Conservation (phyloP, 805 yeast genomes). For the Kurtzmaniella cleridarum region DNA sequence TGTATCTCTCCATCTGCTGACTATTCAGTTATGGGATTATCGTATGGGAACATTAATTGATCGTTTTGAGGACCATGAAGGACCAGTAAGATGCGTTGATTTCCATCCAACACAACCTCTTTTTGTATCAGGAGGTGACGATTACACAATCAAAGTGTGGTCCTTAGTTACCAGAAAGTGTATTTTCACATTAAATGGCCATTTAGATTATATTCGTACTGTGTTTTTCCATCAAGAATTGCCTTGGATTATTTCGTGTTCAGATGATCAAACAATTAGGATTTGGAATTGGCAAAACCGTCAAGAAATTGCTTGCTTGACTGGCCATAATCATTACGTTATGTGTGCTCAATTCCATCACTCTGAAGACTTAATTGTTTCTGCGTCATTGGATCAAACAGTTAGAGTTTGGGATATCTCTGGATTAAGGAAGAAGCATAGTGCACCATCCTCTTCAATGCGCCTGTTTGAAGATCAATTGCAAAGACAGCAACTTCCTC, state of each 20-base stretch:
- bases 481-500: constrained; percentile 61
- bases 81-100: constrained; percentile 92
- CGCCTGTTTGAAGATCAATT: constrained; percentile 49
- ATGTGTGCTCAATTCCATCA: constrained; percentile 99
- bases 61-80: constrained; percentile 96
- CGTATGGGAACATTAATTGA: constrained; percentile 98
- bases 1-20: constrained; percentile 92
- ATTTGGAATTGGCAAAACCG: constrained; percentile 99
- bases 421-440: constrained; percentile 90
- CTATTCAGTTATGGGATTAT: constrained; percentile 99
- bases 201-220: constrained; percentile 90
- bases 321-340: constrained; percentile 98
- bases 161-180: constrained; percentile 87
- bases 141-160: constrained; percentile 94
- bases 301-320: constrained; percentile 91
- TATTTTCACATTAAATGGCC: constrained; percentile 86
- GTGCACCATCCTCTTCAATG: constrained; percentile 56
- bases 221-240: constrained; percentile 92
- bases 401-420: constrained; percentile 98
- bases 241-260: constrained; percentile 95
- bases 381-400: constrained; percentile 96
- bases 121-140: constrained; percentile 97
- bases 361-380: constrained; percentile 85
- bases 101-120: constrained; percentile 98
- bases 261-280: constrained; percentile 97